These are phyloP conservation scores for Paecilomyces formosus DNA, from an alignment of 2,329 filamentous ascomycete genomes.

Conservation along the genomic window DNA sequence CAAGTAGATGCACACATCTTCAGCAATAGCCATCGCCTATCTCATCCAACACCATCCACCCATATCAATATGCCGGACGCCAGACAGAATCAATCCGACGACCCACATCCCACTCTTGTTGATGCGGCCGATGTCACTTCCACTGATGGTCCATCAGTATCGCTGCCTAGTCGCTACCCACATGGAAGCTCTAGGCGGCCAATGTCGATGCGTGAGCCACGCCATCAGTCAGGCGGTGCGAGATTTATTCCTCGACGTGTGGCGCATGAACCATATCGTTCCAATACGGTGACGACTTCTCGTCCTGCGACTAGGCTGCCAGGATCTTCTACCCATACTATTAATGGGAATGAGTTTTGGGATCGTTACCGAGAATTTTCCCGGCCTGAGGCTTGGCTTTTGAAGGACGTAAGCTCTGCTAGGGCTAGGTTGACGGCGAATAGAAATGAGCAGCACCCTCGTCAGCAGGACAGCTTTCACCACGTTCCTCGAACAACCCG, in stretches of 20 bases:
- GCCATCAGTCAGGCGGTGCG: neutral
- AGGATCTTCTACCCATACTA: constrained; percentile 15
- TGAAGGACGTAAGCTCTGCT: neutral
- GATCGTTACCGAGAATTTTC: too few relatives aligned
- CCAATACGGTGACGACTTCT: constrained; percentile 17
- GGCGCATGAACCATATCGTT: constrained; percentile 9
- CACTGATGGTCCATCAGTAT: neutral
- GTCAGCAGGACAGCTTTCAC: neutral
- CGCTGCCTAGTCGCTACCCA: neutral
- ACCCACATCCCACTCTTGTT: neutral
- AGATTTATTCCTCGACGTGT: neutral
- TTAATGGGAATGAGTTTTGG: neutral
- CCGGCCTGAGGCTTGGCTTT: too few relatives aligned
- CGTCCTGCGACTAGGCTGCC: constrained; percentile 16
- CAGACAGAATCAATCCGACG: neutral
- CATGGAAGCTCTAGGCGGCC: neutral
- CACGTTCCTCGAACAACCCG: neutral
- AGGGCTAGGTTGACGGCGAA: constrained; percentile 2
- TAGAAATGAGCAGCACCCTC: constrained; percentile 1
- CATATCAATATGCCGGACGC: neutral
- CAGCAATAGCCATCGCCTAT: constrained; percentile 12
- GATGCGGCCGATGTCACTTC: neutral
- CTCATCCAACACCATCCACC: neutral
- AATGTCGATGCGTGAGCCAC: neutral
- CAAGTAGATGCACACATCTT: constrained; percentile 29